Conservation (phyloP, 345 rosid species). For the Eucalyptus polybractea region DNA sequence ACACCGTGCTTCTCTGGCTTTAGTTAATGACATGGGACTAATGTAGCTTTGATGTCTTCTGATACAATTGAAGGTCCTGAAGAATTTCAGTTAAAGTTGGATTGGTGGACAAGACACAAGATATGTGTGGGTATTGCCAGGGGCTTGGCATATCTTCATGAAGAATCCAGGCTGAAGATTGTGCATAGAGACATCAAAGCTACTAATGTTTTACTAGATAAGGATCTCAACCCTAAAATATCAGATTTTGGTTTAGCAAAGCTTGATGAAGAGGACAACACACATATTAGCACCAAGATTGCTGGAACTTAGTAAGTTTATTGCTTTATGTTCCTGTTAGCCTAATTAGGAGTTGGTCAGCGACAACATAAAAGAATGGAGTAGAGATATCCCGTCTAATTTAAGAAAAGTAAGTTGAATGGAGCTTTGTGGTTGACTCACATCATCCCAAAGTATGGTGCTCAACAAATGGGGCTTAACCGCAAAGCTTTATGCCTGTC, state of each 20-base stretch:
- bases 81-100: neutral
- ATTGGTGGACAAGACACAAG: slow-evolving; percentile 4
- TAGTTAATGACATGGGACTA: neutral
- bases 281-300: slow-evolving; percentile 19
- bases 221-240: slow-evolving; percentile 12
- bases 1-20: neutral
- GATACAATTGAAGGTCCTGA: neutral
- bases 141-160: slow-evolving; percentile 23
- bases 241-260: slow-evolving; percentile 30
- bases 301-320: slow-evolving; percentile 17
- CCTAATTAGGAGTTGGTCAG: neutral
- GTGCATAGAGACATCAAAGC: slow-evolving; percentile 31
- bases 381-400: neutral
- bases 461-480: neutral
- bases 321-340: neutral
- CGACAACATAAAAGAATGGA: neutral
- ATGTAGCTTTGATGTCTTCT: neutral
- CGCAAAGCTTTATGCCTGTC: neutral
- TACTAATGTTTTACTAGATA: slow-evolving; percentile 16
- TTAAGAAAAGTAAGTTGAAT: neutral
- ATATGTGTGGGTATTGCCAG: slow-evolving; percentile 19
- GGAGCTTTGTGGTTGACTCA: neutral
- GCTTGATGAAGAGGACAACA: slow-evolving; percentile 16
- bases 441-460: neutral
- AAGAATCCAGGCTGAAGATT: slow-evolving; percentile 19